These are phyloP conservation scores for Papilionanthe hybrid DNA, from an alignment of 116 monocot species.

Conservation along the genomic window DNA sequence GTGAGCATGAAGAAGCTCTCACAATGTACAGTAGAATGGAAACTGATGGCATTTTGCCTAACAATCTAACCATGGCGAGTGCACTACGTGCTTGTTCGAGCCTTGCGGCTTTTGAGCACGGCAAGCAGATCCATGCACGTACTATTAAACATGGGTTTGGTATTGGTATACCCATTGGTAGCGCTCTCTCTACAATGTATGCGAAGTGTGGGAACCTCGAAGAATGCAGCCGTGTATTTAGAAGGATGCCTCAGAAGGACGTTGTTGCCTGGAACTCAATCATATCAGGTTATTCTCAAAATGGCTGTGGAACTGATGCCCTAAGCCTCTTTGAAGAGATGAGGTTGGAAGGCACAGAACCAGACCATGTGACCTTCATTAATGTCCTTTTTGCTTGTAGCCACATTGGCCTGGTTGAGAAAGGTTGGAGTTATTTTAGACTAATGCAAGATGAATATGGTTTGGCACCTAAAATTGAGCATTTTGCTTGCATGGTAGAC, in stretches of 20 bases:
- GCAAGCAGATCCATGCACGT: constrained; percentile 58
- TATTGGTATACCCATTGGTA: constrained; percentile 58
- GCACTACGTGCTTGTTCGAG: constrained; percentile 60
- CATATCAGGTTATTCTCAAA: constrained; percentile 71
- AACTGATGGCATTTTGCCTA: constrained; percentile 35
- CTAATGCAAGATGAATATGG: constrained; percentile 42
- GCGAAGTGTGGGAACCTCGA: constrained; percentile 65
- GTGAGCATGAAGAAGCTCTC: constrained; percentile 63
- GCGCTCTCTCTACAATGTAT: constrained; percentile 63
- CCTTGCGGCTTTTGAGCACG: constrained; percentile 55
- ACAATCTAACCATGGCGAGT: constrained; percentile 55
- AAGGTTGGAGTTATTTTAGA: constrained; percentile 60
- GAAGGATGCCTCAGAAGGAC: constrained; percentile 49
- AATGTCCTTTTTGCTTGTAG: constrained; percentile 64
- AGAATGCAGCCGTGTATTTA: constrained; percentile 50
- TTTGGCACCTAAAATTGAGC: constrained; percentile 46
- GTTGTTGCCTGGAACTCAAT: constrained; percentile 73
- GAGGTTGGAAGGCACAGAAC: constrained; percentile 28
- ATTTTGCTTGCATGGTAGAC: constrained; percentile 86
- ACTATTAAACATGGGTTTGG: constrained; percentile 50
- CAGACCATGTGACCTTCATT: constrained; percentile 57
- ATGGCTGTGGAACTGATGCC: constrained; percentile 49
- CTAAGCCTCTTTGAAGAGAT: constrained; percentile 70
- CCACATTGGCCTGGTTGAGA: constrained; percentile 71
- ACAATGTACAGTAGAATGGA: constrained; percentile 45